Conservation (phyloP, 805 yeast genomes). For the Henningerozyma blattae region DNA sequence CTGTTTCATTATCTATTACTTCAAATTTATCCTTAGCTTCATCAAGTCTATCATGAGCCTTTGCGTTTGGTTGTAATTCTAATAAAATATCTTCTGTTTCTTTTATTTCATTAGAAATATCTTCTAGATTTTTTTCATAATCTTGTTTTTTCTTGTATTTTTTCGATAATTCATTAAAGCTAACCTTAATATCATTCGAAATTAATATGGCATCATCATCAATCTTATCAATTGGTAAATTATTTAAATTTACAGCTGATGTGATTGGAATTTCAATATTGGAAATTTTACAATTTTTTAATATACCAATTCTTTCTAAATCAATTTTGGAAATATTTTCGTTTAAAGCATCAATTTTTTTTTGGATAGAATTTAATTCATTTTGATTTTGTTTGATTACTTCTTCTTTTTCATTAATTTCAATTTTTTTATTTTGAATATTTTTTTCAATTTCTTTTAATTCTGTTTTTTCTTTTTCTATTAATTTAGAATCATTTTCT, state of each 20-base stretch:
- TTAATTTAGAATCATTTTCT: slow-evolving; percentile 30
- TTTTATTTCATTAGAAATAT: slow-evolving; percentile 31
- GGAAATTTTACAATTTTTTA: slow-evolving; percentile 67
- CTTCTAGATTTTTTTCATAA: slow-evolving; percentile 21
- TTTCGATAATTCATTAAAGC: slow-evolving; percentile 36
- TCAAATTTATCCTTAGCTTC: slow-evolving; percentile 53
- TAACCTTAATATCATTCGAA: slow-evolving; percentile 40
- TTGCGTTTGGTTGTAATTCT: slow-evolving; percentile 61
- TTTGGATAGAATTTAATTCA: slow-evolving; percentile 21
- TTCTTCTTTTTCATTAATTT: slow-evolving; percentile 37
- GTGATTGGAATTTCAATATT: slow-evolving; percentile 50
- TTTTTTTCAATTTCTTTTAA: slow-evolving; percentile 24
- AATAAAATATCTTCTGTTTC: slow-evolving; percentile 24
- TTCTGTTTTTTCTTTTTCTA: slow-evolving; percentile 28
- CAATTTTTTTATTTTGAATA: slow-evolving; percentile 21
- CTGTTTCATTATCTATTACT: slow-evolving; percentile 54
- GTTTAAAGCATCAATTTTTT: slow-evolving; percentile 29
- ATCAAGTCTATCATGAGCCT: slow-evolving; percentile 63
- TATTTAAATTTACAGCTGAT: slow-evolving; percentile 43
- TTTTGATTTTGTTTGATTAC: slow-evolving; percentile 26
- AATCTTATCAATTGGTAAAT: slow-evolving; percentile 47
- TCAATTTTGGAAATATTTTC: slow-evolving; percentile 43
- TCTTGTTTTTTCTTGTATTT: slow-evolving; percentile 29
- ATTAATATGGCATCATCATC: slow-evolving; percentile 28
- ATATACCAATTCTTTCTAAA: slow-evolving; percentile 42